Conservation (phyloP, 768 basidiomycete species). For the Rhodotorula babjevae region DNA sequence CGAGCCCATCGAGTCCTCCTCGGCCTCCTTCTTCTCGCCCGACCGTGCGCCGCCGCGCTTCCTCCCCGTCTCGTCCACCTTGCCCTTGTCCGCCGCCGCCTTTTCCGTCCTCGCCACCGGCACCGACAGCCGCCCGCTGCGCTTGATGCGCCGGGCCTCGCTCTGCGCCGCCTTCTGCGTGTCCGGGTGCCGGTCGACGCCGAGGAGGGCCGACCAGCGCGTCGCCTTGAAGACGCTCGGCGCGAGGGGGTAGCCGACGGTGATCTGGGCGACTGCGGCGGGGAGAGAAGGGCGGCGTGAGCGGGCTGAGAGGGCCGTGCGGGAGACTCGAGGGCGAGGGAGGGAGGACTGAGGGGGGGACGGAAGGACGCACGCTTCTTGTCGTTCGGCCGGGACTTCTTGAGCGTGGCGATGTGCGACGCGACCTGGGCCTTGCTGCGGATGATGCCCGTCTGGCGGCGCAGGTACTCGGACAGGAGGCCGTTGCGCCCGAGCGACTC, state of each 20-base stretch:
- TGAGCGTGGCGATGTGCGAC: background rate
- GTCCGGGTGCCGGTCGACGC: constrained; percentile 1
- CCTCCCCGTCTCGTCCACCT: too few species aligned
- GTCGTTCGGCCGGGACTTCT: constrained; percentile 2
- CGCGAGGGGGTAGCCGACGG: background rate
- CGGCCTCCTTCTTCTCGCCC: too few species aligned
- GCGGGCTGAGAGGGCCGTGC: too few species aligned
- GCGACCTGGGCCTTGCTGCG: constrained; percentile 2
- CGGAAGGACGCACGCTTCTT: background rate
- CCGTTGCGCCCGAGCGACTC: constrained; percentile 15
- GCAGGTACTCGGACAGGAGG: constrained; percentile 15
- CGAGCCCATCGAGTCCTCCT: too few species aligned
- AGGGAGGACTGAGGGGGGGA: too few species aligned
- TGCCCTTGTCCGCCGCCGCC: too few species aligned
- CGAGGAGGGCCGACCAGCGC: constrained; percentile 18
- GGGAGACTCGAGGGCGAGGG: background rate
- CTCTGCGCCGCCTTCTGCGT: background rate
- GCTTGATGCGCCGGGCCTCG: background rate
- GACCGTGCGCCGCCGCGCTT: too few species aligned
- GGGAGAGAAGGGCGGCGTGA: too few species aligned
- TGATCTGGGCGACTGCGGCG: background rate
- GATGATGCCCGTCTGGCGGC: constrained; percentile 21
- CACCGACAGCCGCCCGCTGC: background rate
- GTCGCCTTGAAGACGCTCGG: background rate
- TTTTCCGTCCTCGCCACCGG: background rate